Evolutionary conservation across 2,329 filamentous ascomycete genomes (phyloP), one percentile per base, ranked within the genome.

Genomic region (Orbilia ellipsospora): DNA sequence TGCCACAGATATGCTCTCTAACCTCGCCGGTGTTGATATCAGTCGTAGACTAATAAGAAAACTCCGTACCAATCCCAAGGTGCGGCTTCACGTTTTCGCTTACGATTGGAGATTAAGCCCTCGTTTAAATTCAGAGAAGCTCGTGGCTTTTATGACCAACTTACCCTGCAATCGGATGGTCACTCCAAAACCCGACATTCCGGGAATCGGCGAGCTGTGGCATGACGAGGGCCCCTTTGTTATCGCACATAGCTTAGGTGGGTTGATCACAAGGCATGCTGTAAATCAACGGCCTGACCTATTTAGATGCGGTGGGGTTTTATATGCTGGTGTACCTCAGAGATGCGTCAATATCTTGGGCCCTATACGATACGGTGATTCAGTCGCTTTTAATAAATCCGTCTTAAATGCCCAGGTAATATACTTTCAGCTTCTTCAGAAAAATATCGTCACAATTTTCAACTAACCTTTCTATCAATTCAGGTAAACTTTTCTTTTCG

Each of bases 21-120:
- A 96, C 80, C 92, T 97, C 77, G 94, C 94, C 0, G 93, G 93
- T 0, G 91, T 98, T 48, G 94, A 98, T 81, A 94, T 97, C 70
- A 92, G 92, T 3, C 90, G 89, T 70, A 88, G 92, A 45, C 84
- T 98, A 0, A 89, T 97, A 82, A 94, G 92, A 80, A 89, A 90
- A 66, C 82, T 97, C 18, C 87, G 88, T 78, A 89, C 92, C 12
- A 96, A 96, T 79, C 89, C 88, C 1, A 86, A 87, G 62, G 86
- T 84, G 2, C 92, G 93, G 55, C 87, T 97, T 0, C 93, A 93
- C 85, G 90, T 97, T 79, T 98, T 94, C 80, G 93, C 94, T 16
- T 98, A 97, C 80, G 94, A 98, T 82, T 98, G 94, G 94, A 87
- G 94, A 15, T 84, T 97, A 45, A 95, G 92, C 77, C 94, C 94